Base-by-base conservation (phyloP, 192 early-diverging fungal species). In the Irineochytrium annulatum region DNA sequence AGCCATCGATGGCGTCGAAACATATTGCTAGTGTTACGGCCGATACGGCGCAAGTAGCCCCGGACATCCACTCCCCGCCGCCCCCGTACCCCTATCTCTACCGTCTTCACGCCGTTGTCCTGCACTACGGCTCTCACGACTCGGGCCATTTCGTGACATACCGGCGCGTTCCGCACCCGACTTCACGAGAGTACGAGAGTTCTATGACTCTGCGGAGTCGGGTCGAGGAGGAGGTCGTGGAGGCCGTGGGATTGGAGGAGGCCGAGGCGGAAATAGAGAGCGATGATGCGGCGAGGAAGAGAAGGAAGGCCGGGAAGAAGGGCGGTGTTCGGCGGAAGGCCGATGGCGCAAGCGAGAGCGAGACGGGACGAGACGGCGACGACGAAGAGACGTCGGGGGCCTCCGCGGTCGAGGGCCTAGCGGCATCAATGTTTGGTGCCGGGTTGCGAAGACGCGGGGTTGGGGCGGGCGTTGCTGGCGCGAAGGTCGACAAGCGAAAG, bases 121-220 rank as follows among this genome's bases (percentile, higher is more conserved):
- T 93, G 1, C 95, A 98, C 63, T 74, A 82, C 26, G 95, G 95
- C 3, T 74, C 70, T 0, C 95, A 98, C 69, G 79, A 94, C 35
- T 86, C 81, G 1, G 95, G 95, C 4, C 95, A 98, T 57, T 98
- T 91, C 79, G 80, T 90, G 28, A 87, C 91, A 0, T 95, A 93
- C 66, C 80, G 94, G 33, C 55, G 76, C 44, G 48, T 76, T 33
- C 61, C 39, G 27, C 60, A 62, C 59, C 63, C 62, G 64, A 27
- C 27, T 19, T 58, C 67, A 54, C 33, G 20, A 30, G 61, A 58
- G 52, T 26, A 27, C 26, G 24, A 43, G 26, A 29, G 24, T 24
- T 32, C 17, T 24, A 43, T n/a, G n/a, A n/a, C 43, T 16, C 19
- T 45, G 55, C 37, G 0, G 57, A 19, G 0, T n/a, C 27, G 2